Evolutionary conservation across 2,329 filamentous ascomycete genomes (phyloP), one percentile per base, ranked within the genome.

Genomic region (Neobulgaria alba): DNA sequence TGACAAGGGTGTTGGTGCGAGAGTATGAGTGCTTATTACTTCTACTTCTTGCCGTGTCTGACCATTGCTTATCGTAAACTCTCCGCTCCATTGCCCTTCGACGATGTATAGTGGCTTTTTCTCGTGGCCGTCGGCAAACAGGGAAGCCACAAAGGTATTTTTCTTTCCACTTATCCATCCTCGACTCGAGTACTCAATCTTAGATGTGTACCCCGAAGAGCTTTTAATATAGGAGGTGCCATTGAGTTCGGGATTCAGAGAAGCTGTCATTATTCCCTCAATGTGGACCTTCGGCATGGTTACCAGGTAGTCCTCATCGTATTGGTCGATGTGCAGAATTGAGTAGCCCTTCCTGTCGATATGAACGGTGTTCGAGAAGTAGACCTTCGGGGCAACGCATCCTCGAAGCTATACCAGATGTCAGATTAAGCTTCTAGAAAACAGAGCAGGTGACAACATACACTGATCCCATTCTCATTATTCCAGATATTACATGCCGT

Each of bases 161-260:
- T 93, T 94, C 71, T 92, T 93, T 52, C 90, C 92, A 32, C 83
- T 86, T 4, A 98, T 64, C 90, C 90, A 98, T 38, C 90, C 90
- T 62, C 86, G 90, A 57, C 87, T 87, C 42, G 77, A 82, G 68
- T 94, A 98, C 61, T 95, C 86, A 56, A 96, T 84, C 66, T 86
- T 88, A 48, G 86, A 75, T 4, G 87, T 83, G 66, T 82, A 95
- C 38, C 92, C 90, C 1, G 80, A 83, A 10, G 84, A 92, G 47
- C 85, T 92, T 43, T 78, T 75, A 54, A 98, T 95, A 64, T 83
- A 85, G 51, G 83, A 87, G 43, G 74, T 75, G 55, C 82, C 82
- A 57, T 93, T 87, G 32, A 96, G 73, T 65, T 98, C 92, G 50
- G 95, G 82, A 57, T 88, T 94, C 2, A 92, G 88, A 4, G 82